A percentile compares a stretch with the other conserved stretches of the same genome.
These are phyloP conservation scores for Xanthoparmelia taractica DNA, from an alignment of 495 filamentous ascomycete species.

Conservation along the genomic window DNA sequence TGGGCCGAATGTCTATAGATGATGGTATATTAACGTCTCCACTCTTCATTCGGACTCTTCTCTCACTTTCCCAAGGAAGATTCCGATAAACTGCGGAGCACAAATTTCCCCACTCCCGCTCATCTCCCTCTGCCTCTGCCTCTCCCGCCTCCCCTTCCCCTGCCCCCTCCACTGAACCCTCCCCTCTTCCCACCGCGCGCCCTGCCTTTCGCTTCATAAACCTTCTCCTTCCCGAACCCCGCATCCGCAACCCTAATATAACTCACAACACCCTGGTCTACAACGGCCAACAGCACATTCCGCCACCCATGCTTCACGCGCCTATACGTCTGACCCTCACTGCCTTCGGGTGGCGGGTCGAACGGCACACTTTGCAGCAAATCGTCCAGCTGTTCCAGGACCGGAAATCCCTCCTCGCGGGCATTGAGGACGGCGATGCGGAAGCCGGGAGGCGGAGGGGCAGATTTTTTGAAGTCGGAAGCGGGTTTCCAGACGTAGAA, in stretches of 20 bases:
- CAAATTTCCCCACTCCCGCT: conserved; percentile 24
- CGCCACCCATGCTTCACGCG: conserved; percentile 78
- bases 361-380: conserved; percentile 63
- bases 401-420: conserved; percentile 60
- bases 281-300: conserved; percentile 76
- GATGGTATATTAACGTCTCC: conserved; percentile 56
- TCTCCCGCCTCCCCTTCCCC: conserved; percentile 34
- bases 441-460: conserved; percentile 72
- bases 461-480: conserved; percentile 64
- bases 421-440: conserved; percentile 72
- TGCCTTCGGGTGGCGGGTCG: conserved; percentile 46
- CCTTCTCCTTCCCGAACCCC: conserved; percentile 65
- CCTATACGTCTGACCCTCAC: conserved; percentile 48
- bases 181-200: conserved; percentile 36
- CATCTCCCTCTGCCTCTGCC: conserved; percentile 36
- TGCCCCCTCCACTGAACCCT: conserved; percentile 35
- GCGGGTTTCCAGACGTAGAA: conserved; percentile 75
- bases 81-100: conserved; percentile 27
- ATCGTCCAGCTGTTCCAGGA: conserved; percentile 57
- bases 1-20: conserved; percentile 69
- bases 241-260: conserved; percentile 74
- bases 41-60: conserved; percentile 14
- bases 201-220: conserved; percentile 47
- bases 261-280: conserved; percentile 84
- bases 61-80: conserved; percentile 21